Conservation (phyloP, 805 yeast genomes). For the Metschnikowia hibisci region DNA sequence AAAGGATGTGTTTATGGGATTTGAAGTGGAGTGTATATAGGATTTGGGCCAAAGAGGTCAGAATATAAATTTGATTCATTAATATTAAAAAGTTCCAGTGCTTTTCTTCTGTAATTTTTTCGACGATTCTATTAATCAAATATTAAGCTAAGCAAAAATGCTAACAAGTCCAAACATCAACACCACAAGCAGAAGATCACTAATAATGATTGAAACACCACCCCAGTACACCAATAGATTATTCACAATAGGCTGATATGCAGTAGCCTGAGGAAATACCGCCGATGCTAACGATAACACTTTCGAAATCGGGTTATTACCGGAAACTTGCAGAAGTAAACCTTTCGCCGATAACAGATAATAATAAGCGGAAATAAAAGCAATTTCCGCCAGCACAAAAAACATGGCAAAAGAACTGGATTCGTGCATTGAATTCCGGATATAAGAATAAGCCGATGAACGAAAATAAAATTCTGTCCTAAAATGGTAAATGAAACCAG, state of each 20-base stretch:
- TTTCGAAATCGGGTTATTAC: constrained; percentile 26
- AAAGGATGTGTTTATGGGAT: too few relatives aligned
- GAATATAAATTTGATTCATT: too few relatives aligned
- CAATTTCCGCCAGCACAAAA: constrained; percentile 32
- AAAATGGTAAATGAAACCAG: constrained; percentile 37
- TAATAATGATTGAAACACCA: constrained; percentile 31
- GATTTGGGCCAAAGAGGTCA: too few relatives aligned
- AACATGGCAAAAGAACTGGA: constrained; percentile 21
- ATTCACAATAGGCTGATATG: constrained; percentile 27
- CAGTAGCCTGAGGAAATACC: constrained; percentile 31
- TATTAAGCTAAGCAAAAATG: constrained; percentile 3
- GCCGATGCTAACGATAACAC: constrained; percentile 30
- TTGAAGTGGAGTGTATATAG: too few relatives aligned
- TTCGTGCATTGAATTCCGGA: constrained; percentile 21
- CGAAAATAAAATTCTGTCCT: constrained; percentile 20
- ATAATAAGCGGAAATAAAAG: constrained; percentile 32
- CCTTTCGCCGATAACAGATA: constrained; percentile 24
- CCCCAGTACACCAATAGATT: constrained; percentile 35
- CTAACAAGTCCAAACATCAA: constrained; percentile 38
- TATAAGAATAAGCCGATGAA: constrained; percentile 23
- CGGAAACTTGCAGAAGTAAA: constrained; percentile 22
- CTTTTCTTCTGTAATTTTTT: too few relatives aligned
- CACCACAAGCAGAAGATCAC: constrained; percentile 35
- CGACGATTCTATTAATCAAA: too few relatives aligned
- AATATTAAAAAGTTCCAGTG: too few relatives aligned